These are phyloP conservation scores for Nakaseomyces kungkrabaensis DNA, from an alignment of 1,139 yeast genomes.

Conservation along the genomic window DNA sequence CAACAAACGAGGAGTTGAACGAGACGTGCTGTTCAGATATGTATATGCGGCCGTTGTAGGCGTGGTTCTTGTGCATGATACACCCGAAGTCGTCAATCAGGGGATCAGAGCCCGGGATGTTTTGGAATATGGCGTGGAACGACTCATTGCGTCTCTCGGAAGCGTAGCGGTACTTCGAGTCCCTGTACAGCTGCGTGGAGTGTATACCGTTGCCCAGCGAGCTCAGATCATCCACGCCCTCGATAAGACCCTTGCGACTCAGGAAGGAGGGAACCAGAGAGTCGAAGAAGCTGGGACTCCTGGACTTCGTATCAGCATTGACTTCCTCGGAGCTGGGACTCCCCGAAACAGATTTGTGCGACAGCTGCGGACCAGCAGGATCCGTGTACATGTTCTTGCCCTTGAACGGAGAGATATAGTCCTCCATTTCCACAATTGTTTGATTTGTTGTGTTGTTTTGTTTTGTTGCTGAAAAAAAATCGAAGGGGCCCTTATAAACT, in stretches of 20 bases:
- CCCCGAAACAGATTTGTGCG: constrained; percentile 34
- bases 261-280: constrained; percentile 14
- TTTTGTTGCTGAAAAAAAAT: too few relatives aligned
- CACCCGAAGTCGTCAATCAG: constrained; percentile 80
- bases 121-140: constrained; percentile 65
- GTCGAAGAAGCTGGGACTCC: constrained; percentile 11
- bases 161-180: constrained; percentile 44
- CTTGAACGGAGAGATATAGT: constrained; percentile 4
- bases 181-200: constrained; percentile 15
- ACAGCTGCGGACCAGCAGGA: constrained; percentile 53
- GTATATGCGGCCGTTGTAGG: constrained; percentile 79
- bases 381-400: constrained; percentile 21
- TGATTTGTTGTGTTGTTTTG: too few relatives aligned
- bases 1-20: constrained; percentile 78
- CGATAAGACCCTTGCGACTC: constrained; percentile 2
- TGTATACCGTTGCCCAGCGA: constrained; percentile 33
- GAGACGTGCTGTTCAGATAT: constrained; percentile 72
- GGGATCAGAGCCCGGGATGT: constrained; percentile 60
- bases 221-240: constrained; percentile 20
- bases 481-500: too few relatives aligned
- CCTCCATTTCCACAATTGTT: not conserved
- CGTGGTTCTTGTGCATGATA: constrained; percentile 77
- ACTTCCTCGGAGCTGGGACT: not conserved
- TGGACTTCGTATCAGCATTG: not conserved
- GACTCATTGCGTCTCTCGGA: constrained; percentile 60